Evolutionary conservation across 148 eudicot species (phyloP).

Genomic region (Pouteria glomerata): DNA sequence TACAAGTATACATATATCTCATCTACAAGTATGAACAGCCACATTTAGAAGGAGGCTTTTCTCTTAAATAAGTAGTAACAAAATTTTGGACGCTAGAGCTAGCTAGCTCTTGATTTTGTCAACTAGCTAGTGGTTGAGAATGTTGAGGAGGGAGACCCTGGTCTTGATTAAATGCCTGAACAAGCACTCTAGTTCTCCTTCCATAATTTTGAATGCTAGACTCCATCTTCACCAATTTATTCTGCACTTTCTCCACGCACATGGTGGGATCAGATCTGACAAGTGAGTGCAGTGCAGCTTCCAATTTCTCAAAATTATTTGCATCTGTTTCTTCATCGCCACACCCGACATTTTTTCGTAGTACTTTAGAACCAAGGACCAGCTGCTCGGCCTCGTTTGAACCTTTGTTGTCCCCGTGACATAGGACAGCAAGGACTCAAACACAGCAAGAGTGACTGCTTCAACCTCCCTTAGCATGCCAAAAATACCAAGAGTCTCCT

Average conservation of each 20-base stretch:
- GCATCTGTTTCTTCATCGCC: neutral
- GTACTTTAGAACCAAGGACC: conserved; percentile 20
- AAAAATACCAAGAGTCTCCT: neutral
- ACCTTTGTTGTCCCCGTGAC: conserved; percentile 2
- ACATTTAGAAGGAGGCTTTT: neutral
- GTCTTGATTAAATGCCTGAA: conserved; percentile 39
- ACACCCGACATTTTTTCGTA: neutral
- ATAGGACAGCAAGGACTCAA: conserved; percentile 19
- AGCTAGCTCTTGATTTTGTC: neutral
- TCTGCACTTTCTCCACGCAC: conserved; percentile 16
- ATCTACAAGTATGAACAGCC: neutral
- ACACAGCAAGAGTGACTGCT: conserved; percentile 5
- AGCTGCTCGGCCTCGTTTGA: conserved; percentile 4
- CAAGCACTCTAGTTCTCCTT: conserved; percentile 34
- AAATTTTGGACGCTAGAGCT: neutral
- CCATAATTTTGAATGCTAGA: conserved; percentile 31
- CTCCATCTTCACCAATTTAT: conserved; percentile 21
- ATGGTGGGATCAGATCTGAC: neutral
- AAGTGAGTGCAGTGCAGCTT: conserved; percentile 7
- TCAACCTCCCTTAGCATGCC: conserved; percentile 15
- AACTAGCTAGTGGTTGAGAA: conserved; percentile 35
- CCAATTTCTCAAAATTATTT: conserved; percentile 14
- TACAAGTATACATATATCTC: neutral
- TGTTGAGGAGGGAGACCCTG: conserved; percentile 48
- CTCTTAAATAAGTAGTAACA: no score